Evolutionary conservation across 768 basidiomycete genomes (phyloP).

Genomic region (Phlegmacium glaucopus): DNA sequence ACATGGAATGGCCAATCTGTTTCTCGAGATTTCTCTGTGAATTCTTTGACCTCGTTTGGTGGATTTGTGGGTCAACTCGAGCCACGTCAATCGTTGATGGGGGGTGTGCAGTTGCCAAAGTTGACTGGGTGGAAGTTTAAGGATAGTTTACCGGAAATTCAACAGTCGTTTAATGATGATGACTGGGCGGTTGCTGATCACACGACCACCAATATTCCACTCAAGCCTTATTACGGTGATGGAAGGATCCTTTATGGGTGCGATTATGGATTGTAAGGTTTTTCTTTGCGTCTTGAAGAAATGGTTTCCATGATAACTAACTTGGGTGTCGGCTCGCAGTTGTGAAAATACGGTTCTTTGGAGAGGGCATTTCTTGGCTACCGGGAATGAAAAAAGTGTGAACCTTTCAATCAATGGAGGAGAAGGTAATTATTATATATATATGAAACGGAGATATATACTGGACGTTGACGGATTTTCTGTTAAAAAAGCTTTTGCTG

Average conservation of each 20-base stretch:
- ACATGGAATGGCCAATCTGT: constrained; percentile 71
- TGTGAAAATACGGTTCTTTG: constrained; percentile 82
- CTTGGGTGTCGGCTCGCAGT: constrained; percentile 31
- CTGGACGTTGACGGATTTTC: background rate
- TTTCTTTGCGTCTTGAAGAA: background rate
- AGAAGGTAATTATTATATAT: constrained; percentile 43
- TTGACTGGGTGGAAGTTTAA: constrained; percentile 71
- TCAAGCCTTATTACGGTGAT: constrained; percentile 68
- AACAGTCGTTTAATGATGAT: constrained; percentile 52
- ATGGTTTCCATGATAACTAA: constrained; percentile 2
- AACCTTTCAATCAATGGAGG: constrained; percentile 83
- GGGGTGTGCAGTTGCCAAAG: constrained; percentile 39
- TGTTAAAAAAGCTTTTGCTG: constrained; percentile 72
- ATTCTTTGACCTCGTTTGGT: constrained; percentile 34
- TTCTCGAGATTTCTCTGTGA: constrained; percentile 27
- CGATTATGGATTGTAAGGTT: constrained; percentile 83
- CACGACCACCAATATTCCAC: constrained; percentile 70
- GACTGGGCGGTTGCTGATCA: constrained; percentile 66
- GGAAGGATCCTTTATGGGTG: constrained; percentile 81
- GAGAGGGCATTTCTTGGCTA: constrained; percentile 75
- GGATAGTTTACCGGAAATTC: constrained; percentile 73
- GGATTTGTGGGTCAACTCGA: constrained; percentile 48
- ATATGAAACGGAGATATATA: background rate
- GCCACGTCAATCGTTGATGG: constrained; percentile 23
- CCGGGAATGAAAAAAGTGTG: constrained; percentile 56